Percentiles rank a stretch among this genome's conserved stretches.
phyloP scores from a whole-genome alignment of 164 flowering plant genomes.

The Stephania yunnanensis region DNA sequence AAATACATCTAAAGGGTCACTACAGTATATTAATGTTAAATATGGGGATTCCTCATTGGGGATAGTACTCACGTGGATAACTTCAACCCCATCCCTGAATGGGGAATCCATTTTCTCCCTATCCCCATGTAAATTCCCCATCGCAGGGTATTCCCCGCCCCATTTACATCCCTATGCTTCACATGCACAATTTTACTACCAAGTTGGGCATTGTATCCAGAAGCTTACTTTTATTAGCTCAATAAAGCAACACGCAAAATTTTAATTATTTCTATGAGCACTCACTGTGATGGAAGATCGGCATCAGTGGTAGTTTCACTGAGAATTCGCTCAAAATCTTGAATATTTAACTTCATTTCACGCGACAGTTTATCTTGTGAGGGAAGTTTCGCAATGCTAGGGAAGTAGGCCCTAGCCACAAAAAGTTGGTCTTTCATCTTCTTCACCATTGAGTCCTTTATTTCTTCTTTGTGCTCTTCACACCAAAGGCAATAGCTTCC shows the following conservation, averaged over 20 bases:
- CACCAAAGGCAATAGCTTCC: slow-evolving; percentile 97
- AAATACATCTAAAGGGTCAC: no score
- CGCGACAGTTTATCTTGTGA: slow-evolving; percentile 56
- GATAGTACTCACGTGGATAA: no score
- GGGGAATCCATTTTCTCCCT: no score
- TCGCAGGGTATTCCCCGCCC: no score
- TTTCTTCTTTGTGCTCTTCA: slow-evolving; percentile 58
- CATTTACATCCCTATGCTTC: no score
- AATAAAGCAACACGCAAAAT: not conserved
- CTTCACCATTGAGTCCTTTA: slow-evolving; percentile 75
- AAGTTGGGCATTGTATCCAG: not conserved
- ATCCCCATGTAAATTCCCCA: no score
- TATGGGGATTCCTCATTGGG: no score
- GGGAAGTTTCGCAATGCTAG: slow-evolving; percentile 88
- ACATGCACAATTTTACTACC: not conserved
- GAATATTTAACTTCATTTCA: slow-evolving; percentile 83
- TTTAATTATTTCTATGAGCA: slow-evolving; percentile 7
- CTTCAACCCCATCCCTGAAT: no score
- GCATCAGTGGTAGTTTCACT: slow-evolving; percentile 75
- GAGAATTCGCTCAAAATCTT: slow-evolving; percentile 80
- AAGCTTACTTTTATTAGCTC: not conserved
- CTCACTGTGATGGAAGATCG: slow-evolving; percentile 88
- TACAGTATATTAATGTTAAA: no score
- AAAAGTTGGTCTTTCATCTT: slow-evolving; percentile 82
- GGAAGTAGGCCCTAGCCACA: slow-evolving; percentile 90